phyloP scores from a whole-genome alignment of 495 filamentous ascomycete species.

The Alectoria sarmentosa region DNA sequence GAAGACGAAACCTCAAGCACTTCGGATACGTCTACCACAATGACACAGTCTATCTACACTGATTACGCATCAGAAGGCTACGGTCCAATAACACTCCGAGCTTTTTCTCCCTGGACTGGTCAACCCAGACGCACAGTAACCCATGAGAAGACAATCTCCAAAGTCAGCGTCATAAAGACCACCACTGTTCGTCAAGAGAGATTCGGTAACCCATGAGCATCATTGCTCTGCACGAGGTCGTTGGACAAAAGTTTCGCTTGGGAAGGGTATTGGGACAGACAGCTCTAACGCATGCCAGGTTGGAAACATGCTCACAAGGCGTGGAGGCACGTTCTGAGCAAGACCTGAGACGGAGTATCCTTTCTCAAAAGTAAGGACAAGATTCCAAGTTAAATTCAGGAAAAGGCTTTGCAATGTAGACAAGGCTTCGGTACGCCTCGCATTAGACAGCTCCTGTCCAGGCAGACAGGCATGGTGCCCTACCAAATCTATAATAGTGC shows the following conservation, averaged over 20 bases:
- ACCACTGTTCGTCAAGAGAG: neutral
- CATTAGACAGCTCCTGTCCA: neutral
- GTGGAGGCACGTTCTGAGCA: no score
- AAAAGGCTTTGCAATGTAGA: neutral
- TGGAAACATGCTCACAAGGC: neutral
- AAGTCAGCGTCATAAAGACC: neutral
- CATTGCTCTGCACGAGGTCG: neutral
- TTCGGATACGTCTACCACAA: neutral
- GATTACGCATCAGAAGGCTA: neutral
- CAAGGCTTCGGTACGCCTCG: neutral
- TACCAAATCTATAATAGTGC: neutral
- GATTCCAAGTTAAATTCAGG: neutral
- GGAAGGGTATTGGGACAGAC: neutral
- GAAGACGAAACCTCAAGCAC: neutral
- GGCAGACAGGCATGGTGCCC: neutral
- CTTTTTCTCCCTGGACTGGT: neutral
- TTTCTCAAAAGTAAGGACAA: no score
- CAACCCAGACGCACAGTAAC: neutral
- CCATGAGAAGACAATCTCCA: neutral
- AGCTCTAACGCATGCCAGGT: neutral
- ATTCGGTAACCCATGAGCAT: neutral
- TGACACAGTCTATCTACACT: neutral
- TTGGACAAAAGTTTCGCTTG: neutral
- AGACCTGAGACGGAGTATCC: no score
- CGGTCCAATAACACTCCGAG: neutral